Base-by-base conservation (phyloP, 2,329 filamentous ascomycete species). In the Fusarium albidum region DNA sequence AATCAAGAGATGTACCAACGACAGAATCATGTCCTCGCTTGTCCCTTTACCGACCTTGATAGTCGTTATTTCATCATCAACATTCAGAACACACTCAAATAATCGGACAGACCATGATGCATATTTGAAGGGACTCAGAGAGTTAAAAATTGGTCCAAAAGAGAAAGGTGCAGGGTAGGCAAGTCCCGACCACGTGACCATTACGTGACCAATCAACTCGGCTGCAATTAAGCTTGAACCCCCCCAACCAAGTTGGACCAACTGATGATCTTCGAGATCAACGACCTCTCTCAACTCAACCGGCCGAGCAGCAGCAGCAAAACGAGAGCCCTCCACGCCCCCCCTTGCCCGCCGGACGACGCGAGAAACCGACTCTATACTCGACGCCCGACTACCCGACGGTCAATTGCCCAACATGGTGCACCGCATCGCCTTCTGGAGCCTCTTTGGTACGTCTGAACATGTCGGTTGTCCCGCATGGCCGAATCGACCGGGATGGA, bases 361-460 rank as follows among this genome's bases (percentile, higher is more conserved):
- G 26, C 55, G 32, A 47, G 33, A 27, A 66, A 59, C 33, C 48
- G 14, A 51, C 48, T 52, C 42, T 39, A 56, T 25, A 48, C 39
- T 25, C 38, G 11, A 55, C 35, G 43, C 26, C 46, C 52, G 56
- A 63, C 37, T 40, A 44, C 32, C 52, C 44, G 59, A 64, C 58
- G 49, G 59, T 45, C 61, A 66, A 68, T 68, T 68, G 65, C 62
- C 65, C 73, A 79, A 66, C 66, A 86, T 86, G 83, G 82, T 85
- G 60, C 76, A 78, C 77, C 82, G 84, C 72, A 81, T 92, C 74
- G 79, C 92, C 74, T 92, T 94, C 82, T 94, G 90, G 90, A 82
- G 84, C 77, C 90, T 90, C 82, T 96, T 97, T 85, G 94, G 94
- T 97, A 80, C 55, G 47, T 52, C 35, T n/a, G n/a, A n/a, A n/a